Evolutionary conservation across 2,329 filamentous ascomycete genomes (phyloP).

Genomic region (Byssothecium circinans): DNA sequence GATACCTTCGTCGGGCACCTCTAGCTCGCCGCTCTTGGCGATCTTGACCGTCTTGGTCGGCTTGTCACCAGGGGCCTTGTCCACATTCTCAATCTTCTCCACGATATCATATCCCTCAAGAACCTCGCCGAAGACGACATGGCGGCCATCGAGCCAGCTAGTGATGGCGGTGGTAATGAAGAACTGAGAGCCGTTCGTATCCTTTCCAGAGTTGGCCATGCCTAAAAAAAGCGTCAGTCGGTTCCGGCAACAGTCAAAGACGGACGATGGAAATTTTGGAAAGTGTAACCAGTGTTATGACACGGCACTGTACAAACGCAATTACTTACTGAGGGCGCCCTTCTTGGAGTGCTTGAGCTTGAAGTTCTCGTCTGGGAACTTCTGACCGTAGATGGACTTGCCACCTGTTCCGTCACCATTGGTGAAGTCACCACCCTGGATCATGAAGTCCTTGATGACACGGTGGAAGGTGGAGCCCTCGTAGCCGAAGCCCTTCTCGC

Average conservation of each 20-base stretch:
- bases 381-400: conserved; percentile 84
- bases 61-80: conserved; percentile 68
- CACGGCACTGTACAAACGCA: background rate
- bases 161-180: conserved; percentile 86
- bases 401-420: conserved; percentile 79
- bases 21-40: conserved; percentile 79
- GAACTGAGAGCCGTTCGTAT: conserved; percentile 89
- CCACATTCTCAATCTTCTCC: conserved; percentile 73
- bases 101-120: conserved; percentile 82
- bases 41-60: conserved; percentile 73
- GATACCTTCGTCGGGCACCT: conserved; percentile 88
- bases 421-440: conserved; percentile 88
- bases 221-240: conserved; percentile 43
- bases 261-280: too few relatives aligned
- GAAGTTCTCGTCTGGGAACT: conserved; percentile 91
- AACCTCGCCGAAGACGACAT: conserved; percentile 88
- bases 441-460: conserved; percentile 90
- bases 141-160: conserved; percentile 78
- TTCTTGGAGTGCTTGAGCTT: conserved; percentile 89
- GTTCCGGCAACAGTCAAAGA: too few relatives aligned
- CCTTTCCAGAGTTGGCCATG: conserved; percentile 78
- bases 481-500: conserved; percentile 85
- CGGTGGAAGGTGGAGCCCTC: conserved; percentile 83
- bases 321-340: conserved; percentile 67
- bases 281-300: too few relatives aligned